Base-by-base conservation (phyloP, 2,329 filamentous ascomycete genomes). In the Talaromyces sp. region DNA sequence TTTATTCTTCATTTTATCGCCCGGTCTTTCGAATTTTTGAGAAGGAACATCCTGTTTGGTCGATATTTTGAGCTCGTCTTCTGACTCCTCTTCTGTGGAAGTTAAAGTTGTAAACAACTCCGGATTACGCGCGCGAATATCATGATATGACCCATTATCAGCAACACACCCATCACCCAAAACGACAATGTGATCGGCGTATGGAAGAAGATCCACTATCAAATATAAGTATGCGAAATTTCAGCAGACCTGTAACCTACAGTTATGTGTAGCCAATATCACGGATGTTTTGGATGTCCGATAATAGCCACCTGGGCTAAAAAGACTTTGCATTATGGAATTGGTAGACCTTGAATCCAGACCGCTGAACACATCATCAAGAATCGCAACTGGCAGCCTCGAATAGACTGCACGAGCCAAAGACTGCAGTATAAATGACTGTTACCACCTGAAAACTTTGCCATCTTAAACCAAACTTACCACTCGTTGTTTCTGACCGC, bases 401-500 rank as follows among this genome's bases (percentile, higher is more conserved):
- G 83, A 78, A 70, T 85, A 85, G 7, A 84, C 74, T 17, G 83
- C 83, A 62, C 84, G 75, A 19, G 84, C 84, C 3, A 66, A 22
- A 15, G 64, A 33, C 64, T 66, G 25, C 19, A 6, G 54, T 25
- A 43, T 19, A 39, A 17, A 37, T 3, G 10, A 19, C 3, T 2
- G 35, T 45, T 31, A 41, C 6, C 8, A 19, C 2, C 33, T 10
- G 6, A 17, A 37, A 50, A n/a, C 11, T 25, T 22, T 41, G n/a
- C n/a, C 6, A 19, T 19, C 0, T 11, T 25, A 43, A 13, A 27
- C 5, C 19, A 3, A 22, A 50, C 62, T 63, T 39, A 31, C 90
- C 58, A 97, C 81, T 62, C 92, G 84, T 75, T 97, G 93, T 66
- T 84, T 89, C 76, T 98, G 92, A 0, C 94, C 94, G 9, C 93